Evolutionary conservation across 1,284 basidiomycete genomes (phyloP).

Genomic region (Fistulinella staudtii): DNA sequence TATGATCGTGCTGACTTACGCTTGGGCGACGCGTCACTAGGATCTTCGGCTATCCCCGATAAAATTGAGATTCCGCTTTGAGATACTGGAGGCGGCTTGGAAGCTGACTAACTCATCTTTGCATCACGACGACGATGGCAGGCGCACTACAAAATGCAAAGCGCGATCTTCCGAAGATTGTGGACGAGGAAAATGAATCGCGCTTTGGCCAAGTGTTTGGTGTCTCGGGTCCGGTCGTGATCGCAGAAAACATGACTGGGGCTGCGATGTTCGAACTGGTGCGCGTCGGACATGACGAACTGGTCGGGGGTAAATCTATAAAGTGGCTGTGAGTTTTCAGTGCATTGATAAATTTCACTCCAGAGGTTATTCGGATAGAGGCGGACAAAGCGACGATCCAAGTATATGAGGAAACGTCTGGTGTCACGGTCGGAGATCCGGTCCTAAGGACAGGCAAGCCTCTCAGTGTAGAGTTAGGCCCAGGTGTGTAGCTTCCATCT

Average conservation of each 20-base stretch:
- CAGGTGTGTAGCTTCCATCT: slow-evolving; percentile 51
- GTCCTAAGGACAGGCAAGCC: slow-evolving; percentile 97
- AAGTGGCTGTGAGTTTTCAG: slow-evolving; percentile 1
- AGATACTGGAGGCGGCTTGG: slow-evolving; percentile 8
- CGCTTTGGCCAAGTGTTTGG: slow-evolving; percentile 90
- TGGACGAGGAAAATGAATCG: slow-evolving; percentile 86
- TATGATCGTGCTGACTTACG: slow-evolving; percentile 13
- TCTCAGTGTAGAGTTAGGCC: slow-evolving; percentile 94
- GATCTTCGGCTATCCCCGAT: slow-evolving; percentile 26
- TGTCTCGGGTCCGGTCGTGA: slow-evolving; percentile 94
- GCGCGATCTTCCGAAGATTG: slow-evolving; percentile 79
- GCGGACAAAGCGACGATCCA: slow-evolving; percentile 97
- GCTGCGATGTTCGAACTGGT: slow-evolving; percentile 97
- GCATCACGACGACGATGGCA: slow-evolving; percentile 55
- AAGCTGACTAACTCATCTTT: neutral
- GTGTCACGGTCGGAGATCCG: slow-evolving; percentile 97
- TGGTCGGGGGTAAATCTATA: slow-evolving; percentile 74
- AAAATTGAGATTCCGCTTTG: slow-evolving; percentile 31
- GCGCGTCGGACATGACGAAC: slow-evolving; percentile 93
- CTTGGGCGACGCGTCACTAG: slow-evolving; percentile 32
- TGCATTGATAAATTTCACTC: slow-evolving; percentile 15
- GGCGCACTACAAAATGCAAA: slow-evolving; percentile 91
- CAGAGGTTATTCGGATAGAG: slow-evolving; percentile 97
- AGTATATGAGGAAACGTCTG: slow-evolving; percentile 99
- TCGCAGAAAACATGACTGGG: slow-evolving; percentile 95